Evolutionary conservation across 75 land plant genomes (phyloP).

Genomic region (Pinus albicaulis): DNA sequence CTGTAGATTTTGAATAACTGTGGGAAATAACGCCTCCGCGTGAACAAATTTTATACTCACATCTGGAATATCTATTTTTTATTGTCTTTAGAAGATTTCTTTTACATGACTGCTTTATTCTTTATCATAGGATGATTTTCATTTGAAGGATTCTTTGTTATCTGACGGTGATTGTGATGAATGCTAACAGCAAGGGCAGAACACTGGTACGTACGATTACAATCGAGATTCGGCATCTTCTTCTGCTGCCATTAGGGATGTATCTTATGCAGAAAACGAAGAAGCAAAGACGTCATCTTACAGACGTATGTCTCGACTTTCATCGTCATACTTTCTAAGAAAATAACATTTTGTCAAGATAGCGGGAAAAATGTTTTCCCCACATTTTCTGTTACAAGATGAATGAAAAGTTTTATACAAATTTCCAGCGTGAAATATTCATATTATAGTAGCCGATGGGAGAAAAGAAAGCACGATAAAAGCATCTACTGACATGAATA

Average conservation of each 20-base stretch:
- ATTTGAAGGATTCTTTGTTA: background rate
- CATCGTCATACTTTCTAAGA: background rate
- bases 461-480: background rate
- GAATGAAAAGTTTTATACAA: too few relatives aligned
- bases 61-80: background rate
- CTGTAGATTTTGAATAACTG: background rate
- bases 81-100: background rate
- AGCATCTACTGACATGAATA: background rate
- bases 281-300: background rate
- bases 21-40: background rate
- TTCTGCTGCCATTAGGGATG: background rate
- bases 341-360: too few relatives aligned
- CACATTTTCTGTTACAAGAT: too few relatives aligned
- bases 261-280: background rate
- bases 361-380: too few relatives aligned
- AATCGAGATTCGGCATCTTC: background rate
- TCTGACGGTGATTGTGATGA: background rate
- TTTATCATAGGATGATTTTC: background rate
- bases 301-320: background rate
- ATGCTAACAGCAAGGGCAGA: slow-evolving; percentile 3
- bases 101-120: background rate
- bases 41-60: background rate
- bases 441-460: background rate
- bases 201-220: background rate
- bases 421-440: too few relatives aligned